A percentile compares a stretch with the other conserved stretches of the same genome.
phyloP scores from a whole-genome alignment of 2,329 filamentous ascomycete species.

The Gaeumannomyces sp. region DNA sequence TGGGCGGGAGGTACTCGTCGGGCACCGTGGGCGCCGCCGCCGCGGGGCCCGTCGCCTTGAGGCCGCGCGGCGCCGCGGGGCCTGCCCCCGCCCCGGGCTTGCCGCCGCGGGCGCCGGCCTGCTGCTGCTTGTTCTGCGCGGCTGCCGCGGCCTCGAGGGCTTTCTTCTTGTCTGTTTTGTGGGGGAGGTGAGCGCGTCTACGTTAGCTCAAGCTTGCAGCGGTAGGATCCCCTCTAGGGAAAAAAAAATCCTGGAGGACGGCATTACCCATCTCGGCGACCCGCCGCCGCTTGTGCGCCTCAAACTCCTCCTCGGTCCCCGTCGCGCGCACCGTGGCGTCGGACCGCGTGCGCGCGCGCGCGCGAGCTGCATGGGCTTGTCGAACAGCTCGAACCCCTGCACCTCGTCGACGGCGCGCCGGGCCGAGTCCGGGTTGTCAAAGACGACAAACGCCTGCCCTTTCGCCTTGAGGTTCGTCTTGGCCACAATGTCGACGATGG shows the following conservation, averaged over 20 bases:
- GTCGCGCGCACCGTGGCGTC: constrained; percentile 77
- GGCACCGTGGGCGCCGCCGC: constrained; percentile 64
- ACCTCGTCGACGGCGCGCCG: constrained; percentile 77
- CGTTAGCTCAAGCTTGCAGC: no score
- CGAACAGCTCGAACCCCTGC: constrained; percentile 88
- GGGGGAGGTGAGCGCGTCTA: background rate
- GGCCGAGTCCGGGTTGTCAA: constrained; percentile 74
- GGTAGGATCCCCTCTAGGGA: no score
- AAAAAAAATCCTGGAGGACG: background rate
- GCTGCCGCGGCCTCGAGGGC: constrained; percentile 65
- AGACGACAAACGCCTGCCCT: constrained; percentile 93
- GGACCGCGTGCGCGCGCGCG: constrained; percentile 69
- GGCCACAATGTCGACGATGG: constrained; percentile 65
- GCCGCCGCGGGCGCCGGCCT: constrained; percentile 10
- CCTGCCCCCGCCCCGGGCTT: constrained; percentile 32
- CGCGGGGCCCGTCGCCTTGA: constrained; percentile 63
- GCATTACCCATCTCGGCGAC: constrained; percentile 94
- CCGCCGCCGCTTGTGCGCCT: constrained; percentile 76
- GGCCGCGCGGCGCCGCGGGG: constrained; percentile 30
- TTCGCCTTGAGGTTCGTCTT: constrained; percentile 82
- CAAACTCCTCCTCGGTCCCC: constrained; percentile 74
- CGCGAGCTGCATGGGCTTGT: constrained; percentile 80
- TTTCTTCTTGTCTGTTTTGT: constrained; percentile 61
- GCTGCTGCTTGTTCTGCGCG: constrained; percentile 62
- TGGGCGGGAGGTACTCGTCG: constrained; percentile 96